A percentile compares a stretch with the other conserved stretches of the same genome.
Evolutionary conservation across 1,284 basidiomycete genomes (phyloP).

Genomic region (Nidula niveotomentosa): DNA sequence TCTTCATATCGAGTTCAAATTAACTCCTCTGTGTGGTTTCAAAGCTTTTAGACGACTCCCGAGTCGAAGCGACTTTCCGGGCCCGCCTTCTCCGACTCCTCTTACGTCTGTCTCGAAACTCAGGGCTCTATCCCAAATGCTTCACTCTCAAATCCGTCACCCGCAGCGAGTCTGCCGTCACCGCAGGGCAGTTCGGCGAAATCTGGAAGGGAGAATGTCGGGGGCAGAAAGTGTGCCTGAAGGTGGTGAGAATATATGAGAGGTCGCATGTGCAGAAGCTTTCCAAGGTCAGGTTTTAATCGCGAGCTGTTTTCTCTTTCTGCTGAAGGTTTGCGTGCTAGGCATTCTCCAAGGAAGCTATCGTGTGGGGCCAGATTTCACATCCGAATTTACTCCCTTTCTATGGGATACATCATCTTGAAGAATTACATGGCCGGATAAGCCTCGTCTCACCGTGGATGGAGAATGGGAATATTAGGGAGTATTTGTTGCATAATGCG

Average conservation of each 20-base stretch:
- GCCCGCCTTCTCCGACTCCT: too few relatives aligned
- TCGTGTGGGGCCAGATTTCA: slow-evolving; percentile 12
- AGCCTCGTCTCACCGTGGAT: slow-evolving; percentile 20
- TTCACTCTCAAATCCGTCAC: background rate
- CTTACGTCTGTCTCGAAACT: background rate
- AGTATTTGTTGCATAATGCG: background rate
- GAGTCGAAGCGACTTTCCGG: too few relatives aligned
- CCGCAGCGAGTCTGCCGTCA: background rate
- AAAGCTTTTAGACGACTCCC: too few relatives aligned
- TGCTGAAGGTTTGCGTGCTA: background rate
- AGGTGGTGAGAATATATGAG: background rate
- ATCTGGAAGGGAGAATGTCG: background rate
- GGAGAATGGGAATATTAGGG: slow-evolving; percentile 4
- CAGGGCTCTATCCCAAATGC: background rate
- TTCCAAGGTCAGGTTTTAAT: background rate
- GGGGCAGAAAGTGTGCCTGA: background rate
- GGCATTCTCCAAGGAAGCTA: slow-evolving; percentile 8
- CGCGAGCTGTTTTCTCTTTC: background rate
- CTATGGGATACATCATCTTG: slow-evolving; percentile 15
- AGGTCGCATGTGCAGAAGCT: background rate
- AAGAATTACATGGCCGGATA: slow-evolving; percentile 3
- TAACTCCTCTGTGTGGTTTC: too few relatives aligned
- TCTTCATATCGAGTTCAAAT: too few relatives aligned
- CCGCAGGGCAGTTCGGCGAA: background rate
- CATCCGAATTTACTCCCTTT: slow-evolving; percentile 20